Base-by-base conservation (phyloP, 73 alveolate genomes). In the Blepharisma japonicum region DNA sequence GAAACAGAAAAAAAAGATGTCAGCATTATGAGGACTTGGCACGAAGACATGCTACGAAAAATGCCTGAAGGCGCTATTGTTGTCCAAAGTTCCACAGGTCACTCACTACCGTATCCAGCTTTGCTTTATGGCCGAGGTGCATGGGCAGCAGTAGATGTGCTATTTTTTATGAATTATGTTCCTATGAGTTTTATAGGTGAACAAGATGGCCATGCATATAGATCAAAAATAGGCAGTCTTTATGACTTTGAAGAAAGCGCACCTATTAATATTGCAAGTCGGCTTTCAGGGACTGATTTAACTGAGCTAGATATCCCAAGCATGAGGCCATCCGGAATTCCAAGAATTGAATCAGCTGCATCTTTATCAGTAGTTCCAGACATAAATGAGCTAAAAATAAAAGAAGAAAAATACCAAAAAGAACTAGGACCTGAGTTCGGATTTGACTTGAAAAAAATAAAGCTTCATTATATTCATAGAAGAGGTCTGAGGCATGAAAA, bases 161-260 rank as follows among this genome's bases (percentile, higher is more conserved):
- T 97, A 77, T 97, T 90, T 87, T 84, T 92, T 78, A 77, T 93
- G 78, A 95, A 96, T 45, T 99, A 92, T 82, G 93, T 97, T 77
- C 99, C 99, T 9, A 94, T 95, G 88, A 97, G 98, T 6, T 90
- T 95, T 81, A 92, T 93, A 91, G 98, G 97, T 21, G 99, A 97
- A 86, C 86, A 89, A 38, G 94, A 89, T 71, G 99, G 97, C 49
- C 94, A 89, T 70, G 96, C 92, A 56, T 94, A 85, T 46, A 68
- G 91, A 71, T 84, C 77, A 2, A 66, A 77, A 56, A 84, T 83
- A 54, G 76, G 80, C 11, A 66, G 81, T 78, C 86, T 88, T 46
- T 88, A 79, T 77, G 83, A 71, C 53, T 78, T 80, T 32, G 79
- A 82, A 21, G 84, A 79, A 71, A 39, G 81, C 48, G 54, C 50